A percentile compares a stretch with the other conserved stretches of the same genome.
phyloP scores from a whole-genome alignment of 2,329 filamentous ascomycete species.

The Colletotrichum kahawae region DNA sequence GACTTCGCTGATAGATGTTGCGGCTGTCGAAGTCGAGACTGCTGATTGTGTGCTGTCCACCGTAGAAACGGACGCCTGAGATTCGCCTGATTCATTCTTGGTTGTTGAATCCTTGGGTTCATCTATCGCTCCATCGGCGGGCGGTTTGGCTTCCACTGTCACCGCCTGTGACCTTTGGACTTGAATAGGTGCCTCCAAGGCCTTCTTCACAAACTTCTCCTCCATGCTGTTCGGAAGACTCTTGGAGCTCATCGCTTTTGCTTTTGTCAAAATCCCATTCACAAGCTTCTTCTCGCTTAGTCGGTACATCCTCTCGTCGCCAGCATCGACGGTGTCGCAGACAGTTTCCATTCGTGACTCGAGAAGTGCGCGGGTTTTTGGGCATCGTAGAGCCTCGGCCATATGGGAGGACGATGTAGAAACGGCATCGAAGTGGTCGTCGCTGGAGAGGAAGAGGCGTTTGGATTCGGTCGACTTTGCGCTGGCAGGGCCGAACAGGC shows the following conservation, averaged over 20 bases:
- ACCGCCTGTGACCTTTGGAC: conserved; percentile 65
- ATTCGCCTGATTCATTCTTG: conserved; percentile 39
- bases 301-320: conserved; percentile 85
- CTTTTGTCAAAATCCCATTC: conserved; percentile 71
- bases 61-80: conserved; percentile 45
- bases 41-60: conserved; percentile 37
- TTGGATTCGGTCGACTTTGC: conserved; percentile 55
- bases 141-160: neutral
- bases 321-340: conserved; percentile 84
- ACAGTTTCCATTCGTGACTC: conserved; percentile 71
- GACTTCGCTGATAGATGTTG: conserved; percentile 46
- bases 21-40: conserved; percentile 48
- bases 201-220: conserved; percentile 79
- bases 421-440: conserved; percentile 74
- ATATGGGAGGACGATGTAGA: conserved; percentile 62
- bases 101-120: conserved; percentile 32
- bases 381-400: conserved; percentile 57
- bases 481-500: conserved; percentile 56
- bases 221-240: conserved; percentile 83
- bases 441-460: conserved; percentile 69
- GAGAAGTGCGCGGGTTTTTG: conserved; percentile 54
- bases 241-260: conserved; percentile 66
- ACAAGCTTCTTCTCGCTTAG: conserved; percentile 76
- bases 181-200: conserved; percentile 77
- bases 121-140: neutral